phyloP scores from a whole-genome alignment of 2,329 filamentous ascomycete species.

The Trichophyton verrucosum region DNA sequence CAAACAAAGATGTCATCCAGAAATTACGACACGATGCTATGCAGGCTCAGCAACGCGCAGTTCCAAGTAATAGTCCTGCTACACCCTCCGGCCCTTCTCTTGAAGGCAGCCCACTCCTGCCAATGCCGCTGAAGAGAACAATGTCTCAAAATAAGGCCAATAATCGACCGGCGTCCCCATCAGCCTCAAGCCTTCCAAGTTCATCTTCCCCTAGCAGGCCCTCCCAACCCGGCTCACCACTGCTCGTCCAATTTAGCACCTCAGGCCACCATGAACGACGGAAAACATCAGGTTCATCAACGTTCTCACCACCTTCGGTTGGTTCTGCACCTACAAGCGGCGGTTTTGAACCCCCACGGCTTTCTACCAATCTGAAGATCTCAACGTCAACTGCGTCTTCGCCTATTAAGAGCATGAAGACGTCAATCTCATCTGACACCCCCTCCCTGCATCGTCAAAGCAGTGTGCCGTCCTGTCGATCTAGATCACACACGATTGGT shows the following conservation, averaged over 20 bases:
- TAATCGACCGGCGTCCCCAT: conserved; percentile 76
- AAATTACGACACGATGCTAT: conserved; percentile 87
- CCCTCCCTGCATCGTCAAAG: conserved; percentile 51
- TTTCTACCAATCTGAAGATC: conserved; percentile 40
- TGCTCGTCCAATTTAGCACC: conserved; percentile 94
- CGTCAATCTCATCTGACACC: conserved; percentile 35
- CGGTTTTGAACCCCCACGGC: conserved; percentile 58
- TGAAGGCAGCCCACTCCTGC: conserved; percentile 73
- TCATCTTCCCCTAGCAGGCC: conserved; percentile 81
- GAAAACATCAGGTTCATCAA: conserved; percentile 85
- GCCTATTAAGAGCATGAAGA: conserved; percentile 36
- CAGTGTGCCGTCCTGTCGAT: conserved; percentile 50
- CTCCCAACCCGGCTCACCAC: conserved; percentile 73
- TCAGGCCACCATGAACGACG: conserved; percentile 69
- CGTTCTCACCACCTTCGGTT: conserved; percentile 53
- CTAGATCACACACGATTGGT: conserved; percentile 81
- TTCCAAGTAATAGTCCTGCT: conserved; percentile 23
- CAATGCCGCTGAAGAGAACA: conserved; percentile 68
- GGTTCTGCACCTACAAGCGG: conserved; percentile 34
- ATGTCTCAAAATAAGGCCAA: conserved; percentile 68
- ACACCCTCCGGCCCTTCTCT: conserved; percentile 50
- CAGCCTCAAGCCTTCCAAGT: conserved; percentile 62
- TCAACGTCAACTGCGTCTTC: conserved; percentile 42
- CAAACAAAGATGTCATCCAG: conserved; percentile 97
- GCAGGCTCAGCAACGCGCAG: conserved; percentile 49